Evolutionary conservation across 306 rosid species (phyloP), one percentile per base, ranked within the genome.

Genomic region (Dalbergia oliveri): DNA sequence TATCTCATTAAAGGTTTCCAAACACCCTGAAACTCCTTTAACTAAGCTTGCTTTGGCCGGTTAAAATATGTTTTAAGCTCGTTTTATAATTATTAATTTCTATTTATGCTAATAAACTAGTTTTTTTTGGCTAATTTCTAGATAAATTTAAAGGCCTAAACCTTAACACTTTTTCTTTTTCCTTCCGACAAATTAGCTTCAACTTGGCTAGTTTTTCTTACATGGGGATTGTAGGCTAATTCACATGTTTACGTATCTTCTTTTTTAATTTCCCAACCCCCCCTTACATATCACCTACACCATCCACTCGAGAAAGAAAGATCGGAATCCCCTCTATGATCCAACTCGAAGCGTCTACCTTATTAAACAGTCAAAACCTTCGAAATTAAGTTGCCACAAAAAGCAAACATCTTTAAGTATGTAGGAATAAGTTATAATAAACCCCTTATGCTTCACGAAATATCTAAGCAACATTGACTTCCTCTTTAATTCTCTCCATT

Each of bases 291-390:
- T 77, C 63, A 18, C 31, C 1, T 26, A 26, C 31, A 26, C 3
- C 31, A 26, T 26, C 72, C 66, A 37, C 8, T 58, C n/a, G 35
- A 51, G 66, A 18, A 2, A 54, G 10, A 54, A 57, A 45, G 23
- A 67, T 4, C 16, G 56, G 13, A 54, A 11, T 45, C 68, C 57
- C 57, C 15, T 12, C 45, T 37, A 50, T 33, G 58, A 68, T 68
- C 63, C 79, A 84, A 75, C 57, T 75, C 33, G 75, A 34, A 78
- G 45, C 7, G 0, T 14, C 65, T 56, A 69, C 66, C 65, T 9
- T 79, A 59, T 53, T 69, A 18, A 73, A 33, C 79, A 61, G 79
- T 79, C 78, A 75, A 80, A 68, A 75, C 5, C 87, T 84, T 79
- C 41, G 49, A 26, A 75, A 43, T 72, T 18, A 79, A 75, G 84